These are phyloP conservation scores for Aspergillus indologenus DNA, from an alignment of 495 filamentous ascomycete genomes.

Conservation along the genomic window DNA sequence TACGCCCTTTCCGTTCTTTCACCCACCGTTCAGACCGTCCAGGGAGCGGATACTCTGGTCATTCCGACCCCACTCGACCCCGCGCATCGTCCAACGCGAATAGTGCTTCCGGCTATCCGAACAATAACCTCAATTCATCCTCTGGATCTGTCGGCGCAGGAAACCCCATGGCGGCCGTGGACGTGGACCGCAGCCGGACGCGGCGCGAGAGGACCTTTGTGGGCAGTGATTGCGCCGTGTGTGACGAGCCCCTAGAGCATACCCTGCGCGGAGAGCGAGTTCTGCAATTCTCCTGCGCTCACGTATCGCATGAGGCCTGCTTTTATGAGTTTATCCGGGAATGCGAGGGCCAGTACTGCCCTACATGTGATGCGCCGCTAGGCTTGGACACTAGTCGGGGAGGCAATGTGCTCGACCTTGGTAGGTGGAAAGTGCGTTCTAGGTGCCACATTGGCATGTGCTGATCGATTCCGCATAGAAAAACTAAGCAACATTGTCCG, in stretches of 20 bases:
- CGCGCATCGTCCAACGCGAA: constrained; percentile 29
- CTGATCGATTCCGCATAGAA: constrained; percentile 49
- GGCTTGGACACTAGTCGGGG: constrained; percentile 93
- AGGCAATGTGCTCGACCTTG: constrained; percentile 90
- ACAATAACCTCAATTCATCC: constrained; percentile 32
- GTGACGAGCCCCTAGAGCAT: constrained; percentile 95
- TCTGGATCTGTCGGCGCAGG: constrained; percentile 47
- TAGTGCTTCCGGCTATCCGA: constrained; percentile 21
- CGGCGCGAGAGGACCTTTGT: constrained; percentile 93
- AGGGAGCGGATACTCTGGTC: constrained; percentile 28
- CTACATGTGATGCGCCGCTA: constrained; percentile 88
- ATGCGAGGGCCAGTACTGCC: constrained; percentile 92
- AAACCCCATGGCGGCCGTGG: constrained; percentile 67
- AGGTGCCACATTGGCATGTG: not conserved
- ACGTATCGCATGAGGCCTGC: constrained; percentile 97
- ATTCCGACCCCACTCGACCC: constrained; percentile 27
- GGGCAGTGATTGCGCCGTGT: constrained; percentile 91
- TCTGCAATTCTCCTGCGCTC: constrained; percentile 90
- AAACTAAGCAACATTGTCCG: constrained; percentile 95
- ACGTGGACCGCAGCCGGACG: constrained; percentile 74
- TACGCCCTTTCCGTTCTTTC: constrained; percentile 28
- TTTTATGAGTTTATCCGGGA: constrained; percentile 99
- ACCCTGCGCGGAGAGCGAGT: constrained; percentile 93
- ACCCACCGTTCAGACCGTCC: constrained; percentile 36
- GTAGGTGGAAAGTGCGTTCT: constrained; percentile 51